Conservation (phyloP, 108 stramenopile species). For the Stephanodiscus triporus region DNA sequence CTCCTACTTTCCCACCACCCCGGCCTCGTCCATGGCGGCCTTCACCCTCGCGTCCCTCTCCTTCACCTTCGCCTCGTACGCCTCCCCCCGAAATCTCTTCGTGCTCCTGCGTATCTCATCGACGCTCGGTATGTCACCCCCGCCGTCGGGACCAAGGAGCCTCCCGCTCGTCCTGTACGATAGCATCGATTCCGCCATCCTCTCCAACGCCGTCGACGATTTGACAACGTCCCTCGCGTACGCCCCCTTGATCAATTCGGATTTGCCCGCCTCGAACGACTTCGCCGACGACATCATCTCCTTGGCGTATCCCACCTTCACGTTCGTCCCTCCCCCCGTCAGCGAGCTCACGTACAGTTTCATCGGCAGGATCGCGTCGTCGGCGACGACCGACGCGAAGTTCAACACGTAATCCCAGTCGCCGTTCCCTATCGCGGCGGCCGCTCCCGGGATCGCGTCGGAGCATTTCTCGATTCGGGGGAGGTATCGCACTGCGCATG, state of each 20-base stretch:
- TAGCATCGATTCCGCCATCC: conserved; percentile 62
- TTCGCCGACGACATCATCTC: conserved; percentile 68
- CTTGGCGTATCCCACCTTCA: conserved; percentile 78
- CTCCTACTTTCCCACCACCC: background rate
- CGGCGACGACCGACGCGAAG: conserved; percentile 77
- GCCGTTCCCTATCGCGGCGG: conserved; percentile 56
- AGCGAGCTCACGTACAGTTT: conserved; percentile 79
- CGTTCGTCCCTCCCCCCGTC: conserved; percentile 75
- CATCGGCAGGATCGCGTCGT: conserved; percentile 85
- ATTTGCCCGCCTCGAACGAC: conserved; percentile 69
- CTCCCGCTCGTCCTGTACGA: conserved; percentile 67
- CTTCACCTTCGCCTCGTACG: conserved; percentile 73
- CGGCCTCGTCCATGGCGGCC: conserved; percentile 8
- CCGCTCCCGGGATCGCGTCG: conserved; percentile 71
- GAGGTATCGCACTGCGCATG: conserved; percentile 83
- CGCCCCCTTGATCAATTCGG: conserved; percentile 62
- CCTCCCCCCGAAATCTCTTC: conserved; percentile 60
- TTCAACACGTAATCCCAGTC: conserved; percentile 70
- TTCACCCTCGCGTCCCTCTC: conserved; percentile 57
- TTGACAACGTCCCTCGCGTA: conserved; percentile 67
- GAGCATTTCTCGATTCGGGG: conserved; percentile 83
- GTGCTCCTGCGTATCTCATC: conserved; percentile 82
- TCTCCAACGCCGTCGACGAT: conserved; percentile 61
- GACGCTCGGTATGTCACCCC: conserved; percentile 85
- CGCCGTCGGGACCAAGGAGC: conserved; percentile 80